Evolutionary conservation across 2,329 filamentous ascomycete genomes (phyloP), one percentile per base, ranked within the genome.

Genomic region (Didymella glomerata): DNA sequence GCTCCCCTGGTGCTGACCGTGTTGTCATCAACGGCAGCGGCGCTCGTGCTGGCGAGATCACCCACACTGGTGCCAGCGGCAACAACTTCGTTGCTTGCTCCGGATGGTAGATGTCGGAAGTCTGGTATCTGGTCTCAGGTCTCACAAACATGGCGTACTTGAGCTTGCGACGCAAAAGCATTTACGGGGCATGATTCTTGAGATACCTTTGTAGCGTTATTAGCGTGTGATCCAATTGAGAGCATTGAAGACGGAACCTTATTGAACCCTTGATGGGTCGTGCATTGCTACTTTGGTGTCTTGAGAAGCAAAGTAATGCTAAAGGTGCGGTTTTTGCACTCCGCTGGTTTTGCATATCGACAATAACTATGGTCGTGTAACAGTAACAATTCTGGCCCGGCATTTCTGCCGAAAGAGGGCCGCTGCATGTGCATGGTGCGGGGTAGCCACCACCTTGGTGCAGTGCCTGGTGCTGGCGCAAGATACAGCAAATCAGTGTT

Each of bases 31-130:
- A 86, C 70, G 79, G 70, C 0, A 61, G 76, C 16, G 84, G 88
- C 66, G 61, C 83, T 56, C 81, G 85, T 44, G 88, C 87, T 11
- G 88, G 87, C 36, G 79, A 84, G 24, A 89, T 91, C 62, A 91
- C 89, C 0, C 89, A 91, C 70, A 89, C 86, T 22, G 89, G 89
- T 25, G 88, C 89, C n/a, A 85, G 82, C 48, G 87, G 87, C 8
- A 87, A 90, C 73, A 80, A 84, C 76, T 91, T 92, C 76, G 86
- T 91, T 55, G 83, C 80, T 18, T 91, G 88, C 72, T 73, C 72
- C 40, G 79, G 78, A 20, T 69, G 66, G 64, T 67, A 53, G 50
- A 46, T 30, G 49, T 22, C 18, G 40, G 28, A 30, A 20, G 24
- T 11, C 48, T 51, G 48, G 20, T 36, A 16, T 25, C 38, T 42